phyloP scores from a whole-genome alignment of 2,329 filamentous ascomycete species.

The Lizonia empirigonia region DNA sequence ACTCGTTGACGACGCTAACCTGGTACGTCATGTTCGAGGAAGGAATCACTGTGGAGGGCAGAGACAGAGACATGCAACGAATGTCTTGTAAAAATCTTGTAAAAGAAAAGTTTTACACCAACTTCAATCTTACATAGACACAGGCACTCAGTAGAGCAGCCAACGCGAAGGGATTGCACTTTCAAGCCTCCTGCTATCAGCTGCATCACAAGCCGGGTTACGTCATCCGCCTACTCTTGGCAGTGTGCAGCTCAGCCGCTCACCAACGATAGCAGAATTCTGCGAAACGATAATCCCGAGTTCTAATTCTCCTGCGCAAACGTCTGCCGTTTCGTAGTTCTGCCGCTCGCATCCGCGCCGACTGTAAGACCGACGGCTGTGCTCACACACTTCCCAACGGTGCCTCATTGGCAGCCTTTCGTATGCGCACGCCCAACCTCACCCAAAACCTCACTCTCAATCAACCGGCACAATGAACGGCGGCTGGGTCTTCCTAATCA shows the following conservation, averaged over 20 bases:
- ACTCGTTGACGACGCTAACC: slow-evolving; percentile 10
- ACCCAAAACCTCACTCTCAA: slow-evolving; percentile 22
- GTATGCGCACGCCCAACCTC: slow-evolving; percentile 22
- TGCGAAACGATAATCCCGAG: slow-evolving; percentile 7
- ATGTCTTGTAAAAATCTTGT: not conserved
- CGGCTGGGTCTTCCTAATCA: slow-evolving; percentile 68
- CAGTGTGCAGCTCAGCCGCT: slow-evolving; percentile 26
- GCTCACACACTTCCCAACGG: slow-evolving; percentile 5
- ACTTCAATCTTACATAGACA: not conserved
- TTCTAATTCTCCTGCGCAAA: not conserved
- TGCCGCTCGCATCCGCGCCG: slow-evolving; percentile 13
- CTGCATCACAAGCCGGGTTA: slow-evolving; percentile 21
- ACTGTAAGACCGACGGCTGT: slow-evolving; percentile 10
- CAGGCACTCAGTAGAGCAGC: not conserved
- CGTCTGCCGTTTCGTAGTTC: slow-evolving; percentile 3
- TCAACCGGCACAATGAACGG: slow-evolving; percentile 42
- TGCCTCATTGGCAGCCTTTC: slow-evolving; percentile 14
- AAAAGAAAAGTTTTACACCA: too few species aligned
- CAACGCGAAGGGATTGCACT: not conserved
- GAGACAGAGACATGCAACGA: not conserved
- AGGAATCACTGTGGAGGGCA: slow-evolving; percentile 4
- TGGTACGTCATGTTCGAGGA: slow-evolving; percentile 13
- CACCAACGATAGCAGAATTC: slow-evolving; percentile 18
- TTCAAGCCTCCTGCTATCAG: slow-evolving; percentile 5
- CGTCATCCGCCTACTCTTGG: slow-evolving; percentile 33